Conservation (phyloP, 2,329 filamentous ascomycete genomes). For the Sarocladium kiliense region DNA sequence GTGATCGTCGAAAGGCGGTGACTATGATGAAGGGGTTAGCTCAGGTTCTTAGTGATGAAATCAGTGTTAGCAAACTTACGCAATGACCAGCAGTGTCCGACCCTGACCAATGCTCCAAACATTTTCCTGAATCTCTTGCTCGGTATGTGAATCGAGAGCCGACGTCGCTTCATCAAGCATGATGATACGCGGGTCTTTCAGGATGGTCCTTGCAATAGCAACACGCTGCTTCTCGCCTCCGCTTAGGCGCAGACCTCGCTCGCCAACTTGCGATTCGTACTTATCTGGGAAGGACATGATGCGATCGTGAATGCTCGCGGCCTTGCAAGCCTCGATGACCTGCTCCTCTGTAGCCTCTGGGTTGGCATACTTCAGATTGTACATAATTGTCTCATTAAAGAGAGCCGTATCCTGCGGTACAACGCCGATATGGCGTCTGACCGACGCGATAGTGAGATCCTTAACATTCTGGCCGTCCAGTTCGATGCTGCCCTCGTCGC, state of each 20-base stretch:
- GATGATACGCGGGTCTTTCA: conserved; percentile 89
- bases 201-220: conserved; percentile 85
- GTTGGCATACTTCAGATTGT: conserved; percentile 88
- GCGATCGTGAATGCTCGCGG: conserved; percentile 88
- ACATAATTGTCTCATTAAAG: conserved; percentile 94
- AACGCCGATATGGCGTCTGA: conserved; percentile 86
- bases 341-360: conserved; percentile 75
- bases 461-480: conserved; percentile 82
- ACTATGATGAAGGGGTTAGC: conserved; percentile 28
- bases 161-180: conserved; percentile 92
- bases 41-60: neutral
- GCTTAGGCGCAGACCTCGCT: conserved; percentile 79
- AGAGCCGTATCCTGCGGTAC: conserved; percentile 95
- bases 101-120: conserved; percentile 76
- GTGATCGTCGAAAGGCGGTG: conserved; percentile 84
- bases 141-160: conserved; percentile 84
- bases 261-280: conserved; percentile 86
- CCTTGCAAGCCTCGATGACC: conserved; percentile 74
- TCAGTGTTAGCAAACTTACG: conserved; percentile 48
- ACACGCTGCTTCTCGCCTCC: conserved; percentile 93
- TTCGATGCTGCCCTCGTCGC: conserved; percentile 70
- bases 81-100: conserved; percentile 91
- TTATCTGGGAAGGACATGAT: conserved; percentile 84
- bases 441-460: conserved; percentile 86
- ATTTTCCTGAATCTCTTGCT: conserved; percentile 87